Percentiles rank a stretch among this genome's conserved stretches.
These are phyloP conservation scores for Phytopythium helicoides DNA, from an alignment of 352 stramenopile species.

Conservation along the genomic window DNA sequence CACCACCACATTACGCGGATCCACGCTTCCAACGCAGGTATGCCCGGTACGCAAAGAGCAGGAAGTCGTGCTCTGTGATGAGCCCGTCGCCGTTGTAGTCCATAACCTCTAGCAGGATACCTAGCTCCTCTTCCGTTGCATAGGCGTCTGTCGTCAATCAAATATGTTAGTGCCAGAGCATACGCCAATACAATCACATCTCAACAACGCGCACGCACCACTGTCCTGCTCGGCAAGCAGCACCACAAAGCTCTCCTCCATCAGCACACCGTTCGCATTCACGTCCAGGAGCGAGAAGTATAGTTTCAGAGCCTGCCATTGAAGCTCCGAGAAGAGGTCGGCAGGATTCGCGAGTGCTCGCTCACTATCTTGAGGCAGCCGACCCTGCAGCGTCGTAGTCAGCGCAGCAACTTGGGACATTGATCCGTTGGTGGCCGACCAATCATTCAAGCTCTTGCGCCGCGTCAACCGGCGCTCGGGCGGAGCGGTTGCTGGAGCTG, in stretches of 20 bases:
- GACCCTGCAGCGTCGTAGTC: conserved; percentile 27
- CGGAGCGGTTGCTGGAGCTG: conserved; percentile 12
- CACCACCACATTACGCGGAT: background rate
- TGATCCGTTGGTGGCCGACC: conserved; percentile 16
- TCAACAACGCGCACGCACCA: conserved; percentile 34
- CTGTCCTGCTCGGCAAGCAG: conserved; percentile 79
- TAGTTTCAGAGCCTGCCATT: conserved; percentile 79
- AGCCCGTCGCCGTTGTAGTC: conserved; percentile 75
- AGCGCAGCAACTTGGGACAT: conserved; percentile 31
- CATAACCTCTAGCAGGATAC: conserved; percentile 74
- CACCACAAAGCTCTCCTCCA: conserved; percentile 81
- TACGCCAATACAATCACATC: background rate
- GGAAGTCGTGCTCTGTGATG: conserved; percentile 78
- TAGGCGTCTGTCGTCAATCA: conserved; percentile 56
- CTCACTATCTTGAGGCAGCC: conserved; percentile 11
- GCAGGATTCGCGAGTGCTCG: conserved; percentile 11
- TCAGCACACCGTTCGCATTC: conserved; percentile 60
- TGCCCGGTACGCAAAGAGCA: conserved; percentile 79
- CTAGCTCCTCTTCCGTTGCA: conserved; percentile 77
- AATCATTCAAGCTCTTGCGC: conserved; percentile 41
- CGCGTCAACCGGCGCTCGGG: conserved; percentile 6
- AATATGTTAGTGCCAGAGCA: conserved; percentile 1
- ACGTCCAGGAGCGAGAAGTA: conserved; percentile 73
- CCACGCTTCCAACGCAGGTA: conserved; percentile 49
- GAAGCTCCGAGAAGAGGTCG: conserved; percentile 63